Evolutionary conservation across 169 alveolate species (phyloP), one percentile per base, ranked within the genome.

Genomic region (Toxoplasma gondii): DNA sequence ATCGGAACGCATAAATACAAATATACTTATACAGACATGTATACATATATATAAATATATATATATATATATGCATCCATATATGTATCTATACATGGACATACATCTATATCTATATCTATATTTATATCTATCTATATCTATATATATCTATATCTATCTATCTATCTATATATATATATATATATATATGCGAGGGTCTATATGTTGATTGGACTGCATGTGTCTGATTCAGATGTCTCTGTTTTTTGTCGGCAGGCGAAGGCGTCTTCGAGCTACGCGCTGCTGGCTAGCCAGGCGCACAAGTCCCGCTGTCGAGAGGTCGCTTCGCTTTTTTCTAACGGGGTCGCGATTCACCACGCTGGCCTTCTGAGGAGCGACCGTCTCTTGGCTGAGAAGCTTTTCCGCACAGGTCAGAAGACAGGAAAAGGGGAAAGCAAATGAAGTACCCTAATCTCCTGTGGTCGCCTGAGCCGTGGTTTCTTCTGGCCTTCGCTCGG

Each of bases 331-430:
- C 95, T 99, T 44, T 95, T 99, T 24, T 99, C 99, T 0, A 97
- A 95, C 91, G 99, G 99, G 29, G 94, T 99, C 81, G 99, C 99
- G 0, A 98, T 99, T 44, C 99, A 99, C 96, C 99, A 99, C 96
- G 99, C 99, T 34, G 99, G 99, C 1, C 95, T 99, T 84, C 96
- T 98, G 45, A 97, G 99, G 88, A 95, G 98, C 39, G 99, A 99
- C 95, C 96, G 99, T 54, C 95, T 96, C 69, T 95, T 98, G 34
- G 99, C 99, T 0, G 99, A 99, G 96, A 98, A 98, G 84, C 97
- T 99, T 45, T 90, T 90, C 24, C 74, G 44, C 38, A 53, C 81
- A 69, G 93, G 93, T 90, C 16, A 24, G 22, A 44, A 43, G 38
- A 17, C 5, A 44, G 38, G 36, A 19, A 83, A 27, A 31, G 38